A percentile compares a stretch with the other conserved stretches of the same genome.
Conservation (phyloP, 108 stramenopile species). For the Ochromonas danica region DNA sequence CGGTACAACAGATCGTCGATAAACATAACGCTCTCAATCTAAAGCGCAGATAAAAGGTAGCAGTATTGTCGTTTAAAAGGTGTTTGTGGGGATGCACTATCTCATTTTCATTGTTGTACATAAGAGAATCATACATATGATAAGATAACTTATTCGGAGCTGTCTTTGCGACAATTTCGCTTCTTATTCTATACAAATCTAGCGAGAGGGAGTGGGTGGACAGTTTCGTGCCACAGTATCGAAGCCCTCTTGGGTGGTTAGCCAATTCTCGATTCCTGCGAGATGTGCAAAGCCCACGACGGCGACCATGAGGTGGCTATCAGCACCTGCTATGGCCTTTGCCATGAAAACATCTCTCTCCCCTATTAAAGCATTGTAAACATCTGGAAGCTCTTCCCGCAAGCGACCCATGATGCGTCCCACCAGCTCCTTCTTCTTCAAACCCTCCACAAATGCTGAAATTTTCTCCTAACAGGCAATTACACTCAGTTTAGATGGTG, state of each 20-base stretch:
- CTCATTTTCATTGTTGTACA: no score
- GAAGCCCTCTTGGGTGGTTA: neutral
- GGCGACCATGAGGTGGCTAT: neutral
- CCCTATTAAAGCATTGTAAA: neutral
- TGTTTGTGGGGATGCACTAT: no score
- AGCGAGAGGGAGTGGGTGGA: no score
- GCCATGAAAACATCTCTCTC: neutral
- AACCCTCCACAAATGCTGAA: neutral
- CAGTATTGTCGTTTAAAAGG: no score
- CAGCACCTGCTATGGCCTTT: neutral
- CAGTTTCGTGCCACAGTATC: no score
- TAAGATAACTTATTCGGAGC: no score
- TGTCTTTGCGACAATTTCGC: no score
- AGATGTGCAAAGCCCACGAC: neutral
- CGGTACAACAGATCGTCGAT: neutral
- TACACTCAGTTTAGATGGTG: neutral
- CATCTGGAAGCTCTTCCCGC: neutral
- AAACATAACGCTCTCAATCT: neutral
- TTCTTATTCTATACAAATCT: no score
- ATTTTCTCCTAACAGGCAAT: neutral
- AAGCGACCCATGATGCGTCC: neutral
- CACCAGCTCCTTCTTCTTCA: neutral
- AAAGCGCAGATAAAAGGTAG: neutral
- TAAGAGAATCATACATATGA: no score
- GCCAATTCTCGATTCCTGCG: neutral